phyloP scores from a whole-genome alignment of 768 basidiomycete species.

The Podaxis sp. region DNA sequence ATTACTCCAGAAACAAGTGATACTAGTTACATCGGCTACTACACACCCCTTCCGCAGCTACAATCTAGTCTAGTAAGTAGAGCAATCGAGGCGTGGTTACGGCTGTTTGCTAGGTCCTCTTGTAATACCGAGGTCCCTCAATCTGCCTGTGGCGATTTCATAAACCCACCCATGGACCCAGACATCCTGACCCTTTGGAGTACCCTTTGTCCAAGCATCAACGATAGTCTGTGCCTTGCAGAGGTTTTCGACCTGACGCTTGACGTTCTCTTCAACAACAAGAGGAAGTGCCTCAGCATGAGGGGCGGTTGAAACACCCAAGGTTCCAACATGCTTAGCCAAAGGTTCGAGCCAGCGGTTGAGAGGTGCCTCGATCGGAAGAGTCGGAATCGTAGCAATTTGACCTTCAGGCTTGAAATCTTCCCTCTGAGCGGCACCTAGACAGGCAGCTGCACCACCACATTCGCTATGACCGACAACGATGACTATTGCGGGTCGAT shows the following conservation, averaged over 20 bases:
- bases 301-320: constrained; percentile 39
- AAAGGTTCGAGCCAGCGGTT: constrained; percentile 74
- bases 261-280: constrained; percentile 62
- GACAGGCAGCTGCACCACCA: constrained; percentile 68
- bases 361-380: constrained; percentile 46
- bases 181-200: constrained; percentile 41
- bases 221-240: constrained; percentile 42
- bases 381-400: constrained; percentile 32
- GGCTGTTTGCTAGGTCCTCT: constrained; percentile 29
- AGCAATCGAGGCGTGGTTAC: background rate
- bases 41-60: background rate
- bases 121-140: constrained; percentile 56
- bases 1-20: background rate
- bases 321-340: constrained; percentile 46
- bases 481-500: constrained; percentile 48
- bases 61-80: background rate
- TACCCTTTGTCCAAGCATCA: constrained; percentile 46
- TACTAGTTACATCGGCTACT: background rate
- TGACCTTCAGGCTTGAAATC: constrained; percentile 26
- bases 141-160: constrained; percentile 53
- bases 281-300: constrained; percentile 37
- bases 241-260: constrained; percentile 50
- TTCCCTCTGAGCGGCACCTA: constrained; percentile 40
- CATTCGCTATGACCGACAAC: constrained; percentile 84
- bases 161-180: constrained; percentile 76